A percentile compares a stretch with the other conserved stretches of the same genome.
Evolutionary conservation across 139 green algal species (phyloP).

Genomic region (Chlorella vulgaris): DNA sequence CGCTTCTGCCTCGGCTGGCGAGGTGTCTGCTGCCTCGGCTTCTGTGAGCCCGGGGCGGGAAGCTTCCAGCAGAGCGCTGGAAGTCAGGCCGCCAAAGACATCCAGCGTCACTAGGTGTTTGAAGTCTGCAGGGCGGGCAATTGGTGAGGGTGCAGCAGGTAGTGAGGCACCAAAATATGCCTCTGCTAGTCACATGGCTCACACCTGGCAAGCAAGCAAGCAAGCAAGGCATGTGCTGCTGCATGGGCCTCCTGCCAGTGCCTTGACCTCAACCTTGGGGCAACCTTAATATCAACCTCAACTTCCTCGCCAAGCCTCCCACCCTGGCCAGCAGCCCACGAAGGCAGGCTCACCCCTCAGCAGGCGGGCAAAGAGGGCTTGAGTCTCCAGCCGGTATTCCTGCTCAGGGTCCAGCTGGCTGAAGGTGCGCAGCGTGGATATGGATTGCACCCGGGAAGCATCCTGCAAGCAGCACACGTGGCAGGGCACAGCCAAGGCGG

Average conservation of each 20-base stretch:
- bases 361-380: constrained; percentile 6
- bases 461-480: background rate
- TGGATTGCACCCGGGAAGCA: background rate
- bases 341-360: constrained; percentile 7
- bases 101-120: background rate
- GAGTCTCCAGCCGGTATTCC: constrained; percentile 36
- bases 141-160: background rate
- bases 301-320: background rate
- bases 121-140: constrained; percentile 13
- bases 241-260: too few relatives aligned
- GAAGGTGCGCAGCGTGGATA: constrained; percentile 16
- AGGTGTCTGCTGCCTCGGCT: too few relatives aligned
- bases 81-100: background rate
- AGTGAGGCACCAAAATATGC: too few relatives aligned
- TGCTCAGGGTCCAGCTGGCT: constrained; percentile 21
- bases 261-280: too few relatives aligned
- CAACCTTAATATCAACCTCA: too few relatives aligned
- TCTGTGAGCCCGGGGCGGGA: too few relatives aligned
- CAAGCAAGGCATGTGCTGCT: too few relatives aligned
- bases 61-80: background rate
- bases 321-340: background rate
- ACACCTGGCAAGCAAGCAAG: background rate
- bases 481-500: too few relatives aligned
- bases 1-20: too few relatives aligned
- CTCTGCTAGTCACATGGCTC: too few relatives aligned